These are phyloP conservation scores for Eutrema salsugineum DNA, from an alignment of 441 rosid genomes.

Conservation along the genomic window DNA sequence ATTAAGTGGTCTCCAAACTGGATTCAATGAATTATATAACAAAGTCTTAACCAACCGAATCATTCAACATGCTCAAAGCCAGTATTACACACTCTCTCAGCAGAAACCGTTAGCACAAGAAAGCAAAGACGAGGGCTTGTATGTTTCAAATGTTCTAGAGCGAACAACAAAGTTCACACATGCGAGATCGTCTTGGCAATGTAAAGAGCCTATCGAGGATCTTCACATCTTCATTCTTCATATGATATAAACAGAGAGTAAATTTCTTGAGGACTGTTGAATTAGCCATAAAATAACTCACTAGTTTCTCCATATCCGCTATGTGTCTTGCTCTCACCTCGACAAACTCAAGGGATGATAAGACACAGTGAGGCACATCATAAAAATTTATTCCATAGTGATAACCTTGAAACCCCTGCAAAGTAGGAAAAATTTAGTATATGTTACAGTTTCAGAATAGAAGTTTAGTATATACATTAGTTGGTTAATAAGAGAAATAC, in stretches of 20 bases:
- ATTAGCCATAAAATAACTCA: background rate
- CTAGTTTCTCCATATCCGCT: background rate
- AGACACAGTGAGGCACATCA: background rate
- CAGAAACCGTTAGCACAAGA: background rate
- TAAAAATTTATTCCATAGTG: background rate
- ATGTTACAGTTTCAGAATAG: background rate
- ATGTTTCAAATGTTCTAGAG: background rate
- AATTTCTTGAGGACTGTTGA: slow-evolving; percentile 1
- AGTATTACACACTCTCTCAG: background rate
- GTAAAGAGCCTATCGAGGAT: background rate
- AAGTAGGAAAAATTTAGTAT: background rate
- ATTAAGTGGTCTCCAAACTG: too few relatives aligned
- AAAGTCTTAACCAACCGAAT: background rate
- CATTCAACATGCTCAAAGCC: background rate
- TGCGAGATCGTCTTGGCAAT: background rate
- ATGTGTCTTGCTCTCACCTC: background rate
- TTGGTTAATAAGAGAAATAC: background rate
- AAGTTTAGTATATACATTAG: background rate
- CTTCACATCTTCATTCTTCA: background rate
- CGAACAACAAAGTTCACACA: slow-evolving; percentile 5
- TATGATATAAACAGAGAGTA: background rate
- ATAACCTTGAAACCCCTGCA: background rate
- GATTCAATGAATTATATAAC: too few relatives aligned
- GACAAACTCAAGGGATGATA: slow-evolving; percentile 4
- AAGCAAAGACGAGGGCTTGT: background rate